Base-by-base conservation (phyloP, 208 protist genomes). In the Paratrypanosoma confusum region DNA sequence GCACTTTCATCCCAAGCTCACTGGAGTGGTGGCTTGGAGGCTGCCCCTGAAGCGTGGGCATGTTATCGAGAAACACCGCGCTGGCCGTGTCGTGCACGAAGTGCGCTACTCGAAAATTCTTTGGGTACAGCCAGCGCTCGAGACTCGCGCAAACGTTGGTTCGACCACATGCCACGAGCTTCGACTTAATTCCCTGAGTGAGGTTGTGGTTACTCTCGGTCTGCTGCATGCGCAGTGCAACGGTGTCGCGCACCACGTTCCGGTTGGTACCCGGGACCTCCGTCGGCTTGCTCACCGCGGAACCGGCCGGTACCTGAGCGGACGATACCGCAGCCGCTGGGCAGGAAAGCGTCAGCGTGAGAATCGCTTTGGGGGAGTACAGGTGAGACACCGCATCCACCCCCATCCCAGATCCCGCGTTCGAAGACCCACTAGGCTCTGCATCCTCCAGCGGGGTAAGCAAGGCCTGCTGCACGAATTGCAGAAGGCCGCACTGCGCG, bases 191-290 rank as follows among this genome's bases (percentile, higher is more conserved):
- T 24, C 77, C 79, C 2, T 72, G 39, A 14, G 85, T 29, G 7
- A 93, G 26, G 50, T 93, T 93, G 66, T 89, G 83, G 49, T 87
- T 83, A 43, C 67, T 69, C 38, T 89, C 83, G 14, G 53, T 80
- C 50, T 93, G 80, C 14, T 78, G 81, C 40, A 90, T 56, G 20
- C 71, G 69, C 11, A 87, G 53, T 2, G 61, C 68, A 2, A 89
- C 76, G 35, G 87, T 82, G 20, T 89, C 79, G 17, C 83, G 65
- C 31, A 92, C 69, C 3, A 78, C 67, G 33, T 68, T 65, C 18
- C 79, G 65, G 34, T 85, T 53, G 24, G 32, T 46, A 42, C 16
- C 11, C 35, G 18, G 16, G 8, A 8, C 34, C n/a, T 4, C 11
- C 24, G 27, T 47, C 17, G 1, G 56, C 54, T 26, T 40, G 23